Base-by-base conservation (phyloP, 805 yeast genomes). In the Metschnikowia matae region DNA sequence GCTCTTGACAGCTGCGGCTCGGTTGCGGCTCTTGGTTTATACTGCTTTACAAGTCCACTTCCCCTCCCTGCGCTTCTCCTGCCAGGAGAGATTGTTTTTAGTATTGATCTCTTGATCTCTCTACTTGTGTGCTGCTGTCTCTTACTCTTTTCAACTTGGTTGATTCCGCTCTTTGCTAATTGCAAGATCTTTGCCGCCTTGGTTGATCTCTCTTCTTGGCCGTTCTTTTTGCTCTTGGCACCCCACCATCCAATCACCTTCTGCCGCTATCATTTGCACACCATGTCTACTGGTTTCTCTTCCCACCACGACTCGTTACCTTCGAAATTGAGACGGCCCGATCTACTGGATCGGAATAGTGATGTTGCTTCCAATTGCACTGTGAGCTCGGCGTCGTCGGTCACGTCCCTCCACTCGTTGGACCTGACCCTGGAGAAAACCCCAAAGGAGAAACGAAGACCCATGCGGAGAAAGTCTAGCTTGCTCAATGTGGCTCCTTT, bases 401-500 rank as follows among this genome's bases (percentile, higher is more conserved):
- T 20, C 34, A 11, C 40, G 20, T 35, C 46, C 14, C n/a, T 23
- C 26, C 45, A 42, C 6, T 42, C 45, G 6, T 33, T 29, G 29
- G 43, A 17, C 6, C 10, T 10, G 6, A 7, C 20, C 8, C 11
- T 23, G 41, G 48, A 38, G n/a, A 37, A 29, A 11, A 1, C 20
- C 5, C 11, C 44, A 11, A 17, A 10, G 13, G 40, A 31, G 15
- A 34, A 40, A 20, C 44, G 40, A 14, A 39, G n/a, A 40, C 21
- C 36, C 14, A 26, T 43, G 14, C 38, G 46, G 13, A 18, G 55
- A n/a, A 40, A 42, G 35, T 45, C 52, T 34, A 44, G 49, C 40
- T 49, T 49, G 31, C 51, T 73, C 40, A 62, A 74, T 54, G 68
- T 79, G 59, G 86, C 86, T 3, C 88, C 85, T 5, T 68, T 75